Percentiles rank a stretch among this genome's conserved stretches.
Conservation (phyloP, 83 land plant genomes). For the Picea abies region DNA sequence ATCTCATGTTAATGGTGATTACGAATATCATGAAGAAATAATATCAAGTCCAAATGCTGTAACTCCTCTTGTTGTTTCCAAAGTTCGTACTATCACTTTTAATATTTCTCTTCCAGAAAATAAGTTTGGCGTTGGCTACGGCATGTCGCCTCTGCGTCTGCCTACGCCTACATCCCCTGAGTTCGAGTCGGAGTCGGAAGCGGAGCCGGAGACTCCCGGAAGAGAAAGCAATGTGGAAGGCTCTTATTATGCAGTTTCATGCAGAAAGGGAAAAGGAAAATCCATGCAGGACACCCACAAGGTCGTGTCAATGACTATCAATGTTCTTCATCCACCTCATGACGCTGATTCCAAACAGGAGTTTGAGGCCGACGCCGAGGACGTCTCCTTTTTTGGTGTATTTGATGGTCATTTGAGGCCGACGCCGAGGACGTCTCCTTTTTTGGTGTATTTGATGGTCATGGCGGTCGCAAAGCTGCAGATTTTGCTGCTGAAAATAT, state of each 20-base stretch:
- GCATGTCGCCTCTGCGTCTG: background rate
- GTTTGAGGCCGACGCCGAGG: slow-evolving; percentile 37
- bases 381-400: slow-evolving; percentile 42
- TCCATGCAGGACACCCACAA: no score
- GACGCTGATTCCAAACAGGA: slow-evolving; percentile 35
- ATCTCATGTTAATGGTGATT: no score
- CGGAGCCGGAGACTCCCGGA: no score
- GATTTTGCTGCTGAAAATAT: no score
- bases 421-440: slow-evolving; percentile 36
- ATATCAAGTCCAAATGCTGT: slow-evolving; percentile 22
- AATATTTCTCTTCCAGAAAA: slow-evolving; percentile 24
- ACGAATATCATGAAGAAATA: slow-evolving; percentile 36
- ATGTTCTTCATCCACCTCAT: no score
- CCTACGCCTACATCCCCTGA: no score
- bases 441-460: slow-evolving; percentile 47
- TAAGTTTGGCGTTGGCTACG: slow-evolving; percentile 41
- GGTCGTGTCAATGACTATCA: no score
- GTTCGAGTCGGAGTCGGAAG: no score
- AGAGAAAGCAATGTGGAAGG: slow-evolving; percentile 24
- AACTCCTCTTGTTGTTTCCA: slow-evolving; percentile 13
- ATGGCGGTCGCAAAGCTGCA: slow-evolving; percentile 19
- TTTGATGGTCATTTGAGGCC: no score
- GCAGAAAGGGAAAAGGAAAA: no score
- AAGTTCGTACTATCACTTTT: slow-evolving; percentile 15
- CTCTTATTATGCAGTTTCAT: slow-evolving; percentile 60